Conservation (phyloP, 345 rosid genomes). For the Eucalyptus cloeziana region DNA sequence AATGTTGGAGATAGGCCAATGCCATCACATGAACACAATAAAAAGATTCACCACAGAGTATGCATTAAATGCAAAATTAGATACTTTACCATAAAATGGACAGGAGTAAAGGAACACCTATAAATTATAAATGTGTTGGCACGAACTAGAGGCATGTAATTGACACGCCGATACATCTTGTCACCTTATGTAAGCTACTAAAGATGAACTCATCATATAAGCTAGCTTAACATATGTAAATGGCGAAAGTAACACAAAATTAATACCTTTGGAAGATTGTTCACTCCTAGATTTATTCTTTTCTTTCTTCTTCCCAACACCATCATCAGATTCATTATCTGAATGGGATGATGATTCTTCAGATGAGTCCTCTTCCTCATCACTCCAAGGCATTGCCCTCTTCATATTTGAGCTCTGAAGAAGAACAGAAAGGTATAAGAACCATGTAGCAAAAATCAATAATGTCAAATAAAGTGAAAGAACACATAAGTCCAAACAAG, state of each 20-base stretch:
- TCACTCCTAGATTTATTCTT: constrained; percentile 7
- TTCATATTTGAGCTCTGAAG: constrained; percentile 21
- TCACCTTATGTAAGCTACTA: no score
- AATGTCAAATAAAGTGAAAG: background rate
- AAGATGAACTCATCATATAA: background rate
- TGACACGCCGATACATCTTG: background rate
- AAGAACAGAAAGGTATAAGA: background rate
- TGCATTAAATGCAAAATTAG: background rate
- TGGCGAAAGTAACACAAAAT: background rate
- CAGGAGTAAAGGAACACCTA: background rate
- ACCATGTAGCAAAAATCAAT: background rate
- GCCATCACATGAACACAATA: background rate
- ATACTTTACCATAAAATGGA: background rate
- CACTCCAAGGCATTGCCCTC: constrained; percentile 46
- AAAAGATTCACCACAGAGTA: background rate
- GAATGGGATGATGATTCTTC: constrained; percentile 32
- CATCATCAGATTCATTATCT: constrained; percentile 14
- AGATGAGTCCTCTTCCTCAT: constrained; percentile 23
- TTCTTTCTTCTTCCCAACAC: background rate
- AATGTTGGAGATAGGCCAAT: background rate
- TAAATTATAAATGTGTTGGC: background rate
- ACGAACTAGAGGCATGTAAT: background rate
- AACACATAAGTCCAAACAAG: background rate
- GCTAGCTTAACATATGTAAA: background rate
- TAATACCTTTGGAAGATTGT: background rate